Conservation (phyloP, 2,329 filamentous ascomycete species). For the Coniochaeta prunicola region DNA sequence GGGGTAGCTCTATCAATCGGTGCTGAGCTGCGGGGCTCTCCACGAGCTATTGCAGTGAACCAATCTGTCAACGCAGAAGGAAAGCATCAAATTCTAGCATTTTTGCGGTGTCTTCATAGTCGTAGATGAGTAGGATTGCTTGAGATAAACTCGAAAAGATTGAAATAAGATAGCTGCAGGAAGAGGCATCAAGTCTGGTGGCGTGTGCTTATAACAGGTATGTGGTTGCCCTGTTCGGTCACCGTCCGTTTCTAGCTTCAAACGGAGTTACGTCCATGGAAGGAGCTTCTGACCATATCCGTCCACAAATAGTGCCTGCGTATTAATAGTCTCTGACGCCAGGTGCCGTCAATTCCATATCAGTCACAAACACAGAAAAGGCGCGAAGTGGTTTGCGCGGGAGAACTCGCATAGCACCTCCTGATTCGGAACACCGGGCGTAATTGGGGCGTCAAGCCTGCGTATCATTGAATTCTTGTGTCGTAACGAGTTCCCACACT, state of each 20-base stretch:
- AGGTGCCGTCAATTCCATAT: not conserved
- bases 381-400: not conserved
- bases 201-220: too few species aligned
- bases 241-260: too few species aligned
- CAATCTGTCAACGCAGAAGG: not conserved
- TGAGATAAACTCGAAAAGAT: too few species aligned
- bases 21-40: conserved; percentile 1
- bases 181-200: too few species aligned
- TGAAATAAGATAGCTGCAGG: too few species aligned
- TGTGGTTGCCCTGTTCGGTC: too few species aligned
- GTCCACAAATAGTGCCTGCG: not conserved
- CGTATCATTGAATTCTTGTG: not conserved
- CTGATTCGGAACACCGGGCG: not conserved
- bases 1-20: conserved; percentile 4
- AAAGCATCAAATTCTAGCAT: too few species aligned
- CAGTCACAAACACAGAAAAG: not conserved
- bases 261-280: not conserved
- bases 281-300: too few species aligned
- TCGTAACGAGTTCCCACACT: not conserved
- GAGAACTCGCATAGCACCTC: not conserved
- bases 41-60: too few species aligned
- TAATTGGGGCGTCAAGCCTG: not conserved
- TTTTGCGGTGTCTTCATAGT: too few species aligned
- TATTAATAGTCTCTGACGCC: not conserved
- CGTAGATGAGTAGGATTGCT: too few species aligned